These are phyloP conservation scores for Phoma sp. DNA, from an alignment of 2,329 filamentous ascomycete species.

Conservation along the genomic window DNA sequence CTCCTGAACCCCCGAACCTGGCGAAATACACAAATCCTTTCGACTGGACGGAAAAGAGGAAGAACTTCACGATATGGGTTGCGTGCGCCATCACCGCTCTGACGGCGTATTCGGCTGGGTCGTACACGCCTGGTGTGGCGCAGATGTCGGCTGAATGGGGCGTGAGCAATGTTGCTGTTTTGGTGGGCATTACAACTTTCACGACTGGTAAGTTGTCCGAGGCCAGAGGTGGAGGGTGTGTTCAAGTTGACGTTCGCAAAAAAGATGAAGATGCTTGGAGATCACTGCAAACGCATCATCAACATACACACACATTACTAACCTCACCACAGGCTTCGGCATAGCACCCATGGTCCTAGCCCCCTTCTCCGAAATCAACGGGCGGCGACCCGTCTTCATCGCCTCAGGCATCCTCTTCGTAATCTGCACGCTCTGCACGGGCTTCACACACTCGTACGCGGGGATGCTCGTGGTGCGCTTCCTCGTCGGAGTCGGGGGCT, in stretches of 20 bases:
- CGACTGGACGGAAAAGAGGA: slow-evolving; percentile 72
- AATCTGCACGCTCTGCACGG: slow-evolving; percentile 73
- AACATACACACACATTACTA: not conserved
- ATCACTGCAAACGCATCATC: not conserved
- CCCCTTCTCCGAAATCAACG: slow-evolving; percentile 87
- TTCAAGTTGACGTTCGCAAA: not conserved
- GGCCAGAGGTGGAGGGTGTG: not conserved
- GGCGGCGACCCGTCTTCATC: slow-evolving; percentile 82
- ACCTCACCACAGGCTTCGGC: slow-evolving; percentile 67
- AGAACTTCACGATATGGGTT: slow-evolving; percentile 72
- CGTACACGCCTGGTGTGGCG: slow-evolving; percentile 72
- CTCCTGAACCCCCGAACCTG: slow-evolving; percentile 69
- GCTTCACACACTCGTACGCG: slow-evolving; percentile 69
- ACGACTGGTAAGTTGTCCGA: slow-evolving; percentile 53
- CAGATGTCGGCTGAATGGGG: slow-evolving; percentile 71
- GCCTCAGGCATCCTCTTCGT: slow-evolving; percentile 75
- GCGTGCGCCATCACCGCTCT: slow-evolving; percentile 77
- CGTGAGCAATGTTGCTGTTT: slow-evolving; percentile 68
- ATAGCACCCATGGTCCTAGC: slow-evolving; percentile 87
- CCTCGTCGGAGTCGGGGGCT: slow-evolving; percentile 76
- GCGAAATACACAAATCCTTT: slow-evolving; percentile 72
- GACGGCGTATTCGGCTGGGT: slow-evolving; percentile 80
- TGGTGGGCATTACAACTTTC: slow-evolving; percentile 80
- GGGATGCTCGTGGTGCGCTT: slow-evolving; percentile 80
- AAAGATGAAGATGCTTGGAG: not conserved